Evolutionary conservation across 441 rosid genomes (phyloP).

Genomic region (Croton setiger): DNA sequence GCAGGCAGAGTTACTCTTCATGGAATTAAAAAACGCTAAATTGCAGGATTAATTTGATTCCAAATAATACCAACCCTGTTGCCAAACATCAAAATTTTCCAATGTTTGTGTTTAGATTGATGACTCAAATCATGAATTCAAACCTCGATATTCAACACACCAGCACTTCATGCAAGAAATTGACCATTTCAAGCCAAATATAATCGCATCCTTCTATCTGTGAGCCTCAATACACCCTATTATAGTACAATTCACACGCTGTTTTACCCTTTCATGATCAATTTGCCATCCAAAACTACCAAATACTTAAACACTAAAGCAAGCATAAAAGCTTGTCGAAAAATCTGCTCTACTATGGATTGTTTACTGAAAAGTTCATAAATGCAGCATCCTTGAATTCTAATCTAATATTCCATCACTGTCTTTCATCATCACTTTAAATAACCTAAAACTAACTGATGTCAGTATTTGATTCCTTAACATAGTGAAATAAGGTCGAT

Average conservation of each 20-base stretch:
- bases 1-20: neutral
- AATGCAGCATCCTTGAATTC: neutral
- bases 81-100: neutral
- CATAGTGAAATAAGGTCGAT: neutral
- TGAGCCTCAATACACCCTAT: neutral
- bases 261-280: neutral
- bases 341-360: neutral
- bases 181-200: neutral
- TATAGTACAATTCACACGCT: neutral
- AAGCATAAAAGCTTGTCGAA: neutral
- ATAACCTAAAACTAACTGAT: neutral
- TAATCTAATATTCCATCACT: constrained; percentile 2
- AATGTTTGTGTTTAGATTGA: neutral
- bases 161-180: neutral
- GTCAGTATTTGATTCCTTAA: neutral
- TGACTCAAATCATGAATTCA: neutral
- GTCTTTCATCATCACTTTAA: neutral
- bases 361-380: neutral
- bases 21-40: neutral
- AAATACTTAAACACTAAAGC: neutral
- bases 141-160: neutral
- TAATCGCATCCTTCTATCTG: neutral
- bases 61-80: neutral
- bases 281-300: neutral
- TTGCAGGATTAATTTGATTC: constrained; percentile 1